A percentile compares a stretch with the other conserved stretches of the same genome.
Evolutionary conservation across 805 yeast genomes (phyloP).

Genomic region (Pichia thaimueangensis): DNA sequence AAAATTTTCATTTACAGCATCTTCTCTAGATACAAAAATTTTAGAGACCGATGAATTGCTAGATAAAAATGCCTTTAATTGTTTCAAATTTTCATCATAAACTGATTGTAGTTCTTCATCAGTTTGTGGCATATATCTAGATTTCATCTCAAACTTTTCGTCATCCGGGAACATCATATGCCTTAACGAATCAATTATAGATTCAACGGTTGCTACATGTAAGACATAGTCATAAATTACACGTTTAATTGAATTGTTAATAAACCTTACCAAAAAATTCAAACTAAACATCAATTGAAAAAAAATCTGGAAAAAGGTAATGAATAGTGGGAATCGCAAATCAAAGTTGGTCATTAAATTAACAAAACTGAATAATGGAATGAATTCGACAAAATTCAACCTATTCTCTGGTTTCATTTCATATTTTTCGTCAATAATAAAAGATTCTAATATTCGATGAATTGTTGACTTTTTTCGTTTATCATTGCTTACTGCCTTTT

Average conservation of each 20-base stretch:
- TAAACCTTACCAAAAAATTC: slow-evolving; percentile 1
- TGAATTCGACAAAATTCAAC: slow-evolving; percentile 9
- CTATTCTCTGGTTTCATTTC: neutral
- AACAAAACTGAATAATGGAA: slow-evolving; percentile 7
- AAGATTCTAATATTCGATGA: neutral
- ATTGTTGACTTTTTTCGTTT: neutral
- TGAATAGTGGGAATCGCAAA: slow-evolving; percentile 8
- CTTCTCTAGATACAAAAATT: neutral
- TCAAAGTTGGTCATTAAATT: slow-evolving; percentile 1
- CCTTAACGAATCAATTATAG: slow-evolving; percentile 17
- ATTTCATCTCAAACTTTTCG: slow-evolving; percentile 21
- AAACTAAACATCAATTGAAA: slow-evolving; percentile 1
- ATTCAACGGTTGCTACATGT: slow-evolving; percentile 15
- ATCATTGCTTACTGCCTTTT: neutral
- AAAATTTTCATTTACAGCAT: neutral
- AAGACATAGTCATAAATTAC: slow-evolving; percentile 20
- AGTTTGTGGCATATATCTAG: slow-evolving; percentile 27
- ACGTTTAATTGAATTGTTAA: slow-evolving; percentile 24
- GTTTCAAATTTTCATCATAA: slow-evolving; percentile 12
- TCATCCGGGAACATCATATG: slow-evolving; percentile 27
- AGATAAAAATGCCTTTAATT: slow-evolving; percentile 5
- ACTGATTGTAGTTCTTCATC: slow-evolving; percentile 21
- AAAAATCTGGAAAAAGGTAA: slow-evolving; percentile 4
- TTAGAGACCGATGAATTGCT: neutral
- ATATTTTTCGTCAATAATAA: slow-evolving; percentile 1